phyloP scores from a whole-genome alignment of 345 rosid species.

The Lepidium didymum region DNA sequence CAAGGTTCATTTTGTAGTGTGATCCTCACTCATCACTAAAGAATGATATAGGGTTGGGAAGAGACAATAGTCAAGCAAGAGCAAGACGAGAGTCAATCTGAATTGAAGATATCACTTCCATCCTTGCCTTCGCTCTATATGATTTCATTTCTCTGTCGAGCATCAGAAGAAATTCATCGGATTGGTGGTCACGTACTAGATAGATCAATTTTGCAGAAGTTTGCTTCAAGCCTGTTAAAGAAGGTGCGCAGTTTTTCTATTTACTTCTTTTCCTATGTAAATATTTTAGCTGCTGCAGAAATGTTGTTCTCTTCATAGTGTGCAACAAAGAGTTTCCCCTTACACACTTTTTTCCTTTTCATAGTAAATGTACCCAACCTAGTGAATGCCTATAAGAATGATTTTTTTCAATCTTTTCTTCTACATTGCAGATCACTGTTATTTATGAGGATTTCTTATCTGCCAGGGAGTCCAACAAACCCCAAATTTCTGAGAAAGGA shows the following conservation, averaged over 20 bases:
- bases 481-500: conserved; percentile 91
- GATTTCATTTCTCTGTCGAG: conserved; percentile 81
- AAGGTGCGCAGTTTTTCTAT: conserved; percentile 48
- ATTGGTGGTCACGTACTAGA: conserved; percentile 98
- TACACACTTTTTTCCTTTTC: too few relatives aligned
- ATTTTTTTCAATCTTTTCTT: neutral
- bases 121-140: conserved; percentile 91
- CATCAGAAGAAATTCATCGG: conserved; percentile 95
- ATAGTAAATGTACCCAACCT: neutral
- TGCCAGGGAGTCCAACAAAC: conserved; percentile 46
- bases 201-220: conserved; percentile 72
- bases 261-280: neutral
- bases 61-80: conserved; percentile 86
- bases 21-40: conserved; percentile 19
- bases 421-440: conserved; percentile 54
- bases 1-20: conserved; percentile 1
- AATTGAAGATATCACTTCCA: conserved; percentile 88
- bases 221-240: conserved; percentile 65
- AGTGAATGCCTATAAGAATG: conserved; percentile 9
- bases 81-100: conserved; percentile 61
- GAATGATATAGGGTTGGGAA: conserved; percentile 85
- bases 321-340: too few relatives aligned
- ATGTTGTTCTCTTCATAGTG: neutral
- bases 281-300: neutral
- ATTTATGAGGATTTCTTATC: conserved; percentile 75